Base-by-base conservation (phyloP, 495 filamentous ascomycete genomes). In the Hyaloscypha finlandica region DNA sequence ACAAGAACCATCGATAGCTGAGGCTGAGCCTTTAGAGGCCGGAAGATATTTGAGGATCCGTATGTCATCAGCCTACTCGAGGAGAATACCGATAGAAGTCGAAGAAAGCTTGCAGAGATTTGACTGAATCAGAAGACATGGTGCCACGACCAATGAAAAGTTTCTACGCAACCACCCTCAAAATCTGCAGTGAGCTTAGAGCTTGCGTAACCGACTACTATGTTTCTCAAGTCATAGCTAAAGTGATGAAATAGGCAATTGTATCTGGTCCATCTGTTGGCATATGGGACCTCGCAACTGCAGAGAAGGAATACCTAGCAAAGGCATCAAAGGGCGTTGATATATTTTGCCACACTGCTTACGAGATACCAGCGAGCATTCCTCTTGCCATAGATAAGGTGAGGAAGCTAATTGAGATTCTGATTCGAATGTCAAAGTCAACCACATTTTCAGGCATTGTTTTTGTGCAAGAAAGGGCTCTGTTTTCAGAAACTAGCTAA, bases 401-500 rank as follows among this genome's bases (percentile, higher is more conserved):
- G 25, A 63, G 69, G 35, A 74, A 73, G 25, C 31, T 79, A 33
- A 75, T 79, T 16, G 69, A 78, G 19, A 61, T 74, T 14, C 77
- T 79, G 9, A 30, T 73, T 29, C 67, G 68, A 25, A 73, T 76
- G 31, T 65, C 71, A 51, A 48, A 19, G 4, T 48, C 42, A 4
- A 4, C 42, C 16, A 48, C n/a, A 6, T 64, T 67, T 54, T 68
- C 6, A 0, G 90, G 91, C 0, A 84, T 99, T 8, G 78, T 97
- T 2, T 99, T 99, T 69, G 92, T 88, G 8, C 79, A 88, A 61
- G 88, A 94, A 70, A 75, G 93, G 59, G 88, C 86, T 8, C n/a
- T 95, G 92, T 72, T 96, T 91, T 71, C 86, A 96, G 66, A 78
- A 82, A 48, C 92, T 92, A 4, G 74, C 79, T 6, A 94, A 90